A percentile compares a stretch with the other conserved stretches of the same genome.
Evolutionary conservation across 2,329 filamentous ascomycete genomes (phyloP).

Genomic region (Ilyonectria mors-panacis): DNA sequence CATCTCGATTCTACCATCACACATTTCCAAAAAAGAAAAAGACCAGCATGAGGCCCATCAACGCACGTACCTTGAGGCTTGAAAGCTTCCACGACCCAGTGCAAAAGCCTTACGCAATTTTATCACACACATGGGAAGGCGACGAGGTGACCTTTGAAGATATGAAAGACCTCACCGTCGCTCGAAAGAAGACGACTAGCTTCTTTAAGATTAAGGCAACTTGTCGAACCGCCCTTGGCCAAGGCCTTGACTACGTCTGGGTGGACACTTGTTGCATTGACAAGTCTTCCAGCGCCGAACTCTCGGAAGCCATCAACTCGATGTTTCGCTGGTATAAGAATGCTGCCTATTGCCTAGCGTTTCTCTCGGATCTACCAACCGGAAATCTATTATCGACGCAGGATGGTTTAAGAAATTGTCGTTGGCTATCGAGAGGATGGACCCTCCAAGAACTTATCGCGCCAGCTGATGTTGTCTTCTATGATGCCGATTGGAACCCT

Average conservation of each 20-base stretch:
- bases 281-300: conserved; percentile 5
- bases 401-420: background rate
- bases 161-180: background rate
- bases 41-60: background rate
- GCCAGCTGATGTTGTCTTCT: background rate
- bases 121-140: background rate
- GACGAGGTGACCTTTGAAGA: conserved; percentile 2
- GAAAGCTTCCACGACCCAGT: background rate
- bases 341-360: background rate
- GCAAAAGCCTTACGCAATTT: background rate
- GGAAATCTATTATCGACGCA: background rate
- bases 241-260: background rate
- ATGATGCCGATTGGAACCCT: background rate
- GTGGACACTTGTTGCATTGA: conserved; percentile 4
- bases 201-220: background rate
- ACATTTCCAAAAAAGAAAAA: too few relatives aligned
- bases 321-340: conserved; percentile 1
- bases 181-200: background rate
- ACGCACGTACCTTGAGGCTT: background rate
- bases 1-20: background rate
- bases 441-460: conserved; percentile 1
- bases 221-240: background rate
- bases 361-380: background rate
- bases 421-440: background rate
- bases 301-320: background rate